Percentiles rank a stretch among this genome's conserved stretches.
These are phyloP conservation scores for Pichia cephalocereana DNA, from an alignment of 805 yeast species.

Conservation along the genomic window DNA sequence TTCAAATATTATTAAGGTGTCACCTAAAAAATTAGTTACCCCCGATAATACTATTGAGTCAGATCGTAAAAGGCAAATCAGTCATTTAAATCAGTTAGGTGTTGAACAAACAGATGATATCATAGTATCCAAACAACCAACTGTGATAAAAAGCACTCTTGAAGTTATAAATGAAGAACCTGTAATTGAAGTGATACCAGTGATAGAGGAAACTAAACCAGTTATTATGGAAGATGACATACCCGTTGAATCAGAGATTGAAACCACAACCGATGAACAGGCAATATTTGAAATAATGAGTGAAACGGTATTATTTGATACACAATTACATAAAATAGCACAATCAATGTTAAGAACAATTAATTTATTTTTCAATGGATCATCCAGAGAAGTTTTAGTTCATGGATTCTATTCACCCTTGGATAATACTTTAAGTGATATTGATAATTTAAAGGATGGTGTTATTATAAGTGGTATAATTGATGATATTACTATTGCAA, in stretches of 20 bases:
- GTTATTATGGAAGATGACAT: neutral
- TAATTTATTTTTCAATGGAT: slow-evolving; percentile 35
- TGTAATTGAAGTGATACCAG: neutral
- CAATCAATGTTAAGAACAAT: slow-evolving; percentile 31
- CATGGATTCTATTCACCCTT: slow-evolving; percentile 35
- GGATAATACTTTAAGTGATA: slow-evolving; percentile 1
- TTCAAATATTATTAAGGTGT: neutral
- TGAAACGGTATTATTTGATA: neutral
- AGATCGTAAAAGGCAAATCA: no score
- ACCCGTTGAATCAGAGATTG: neutral
- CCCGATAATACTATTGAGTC: no score
- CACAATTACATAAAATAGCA: neutral
- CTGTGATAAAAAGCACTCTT: no score
- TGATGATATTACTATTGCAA: slow-evolving; percentile 35
- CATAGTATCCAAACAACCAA: no score
- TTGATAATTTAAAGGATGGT: slow-evolving; percentile 16
- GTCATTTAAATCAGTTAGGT: no score
- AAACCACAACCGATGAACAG: no score
- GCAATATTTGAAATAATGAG: neutral
- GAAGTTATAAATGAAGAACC: no score
- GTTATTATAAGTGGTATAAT: slow-evolving; percentile 56
- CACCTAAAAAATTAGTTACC: no score
- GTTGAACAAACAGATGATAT: no score
- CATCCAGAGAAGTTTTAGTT: slow-evolving; percentile 55
- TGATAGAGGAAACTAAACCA: neutral